A percentile compares a stretch with the other conserved stretches of the same genome.
Evolutionary conservation across 2,329 filamentous ascomycete species (phyloP).

Genomic region (Claviceps cyperi): DNA sequence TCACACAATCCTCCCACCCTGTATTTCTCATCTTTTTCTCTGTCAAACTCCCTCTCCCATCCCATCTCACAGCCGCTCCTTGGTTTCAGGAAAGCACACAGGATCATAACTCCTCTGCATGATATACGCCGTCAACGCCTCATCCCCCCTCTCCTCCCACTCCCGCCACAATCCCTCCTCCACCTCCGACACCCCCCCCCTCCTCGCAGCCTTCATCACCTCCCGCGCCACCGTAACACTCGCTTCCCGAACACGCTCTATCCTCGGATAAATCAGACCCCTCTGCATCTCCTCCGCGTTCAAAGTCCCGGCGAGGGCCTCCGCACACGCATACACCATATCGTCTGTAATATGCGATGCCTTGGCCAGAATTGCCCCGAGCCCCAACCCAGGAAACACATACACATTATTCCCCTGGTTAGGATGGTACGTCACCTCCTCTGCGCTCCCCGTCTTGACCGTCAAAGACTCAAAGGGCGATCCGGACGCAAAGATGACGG

Average conservation of each 20-base stretch:
- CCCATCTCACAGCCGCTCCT: constrained; percentile 15
- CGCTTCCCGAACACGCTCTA: constrained; percentile 83
- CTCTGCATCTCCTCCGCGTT: constrained; percentile 67
- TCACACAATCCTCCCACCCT: neutral
- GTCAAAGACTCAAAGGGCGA: constrained; percentile 73
- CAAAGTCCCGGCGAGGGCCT: constrained; percentile 63
- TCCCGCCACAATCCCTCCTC: constrained; percentile 55
- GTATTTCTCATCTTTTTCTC: neutral
- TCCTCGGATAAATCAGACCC: constrained; percentile 80
- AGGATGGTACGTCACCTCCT: constrained; percentile 52
- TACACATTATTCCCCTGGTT: constrained; percentile 83
- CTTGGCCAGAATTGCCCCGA: constrained; percentile 86
- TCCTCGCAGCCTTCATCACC: constrained; percentile 83
- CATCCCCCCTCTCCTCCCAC: constrained; percentile 59
- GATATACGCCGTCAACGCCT: constrained; percentile 45
- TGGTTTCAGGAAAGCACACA: constrained; percentile 24
- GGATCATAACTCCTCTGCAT: constrained; percentile 48
- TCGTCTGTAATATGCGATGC: constrained; percentile 73
- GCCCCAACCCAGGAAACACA: constrained; percentile 90
- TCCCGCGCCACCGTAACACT: constrained; percentile 74
- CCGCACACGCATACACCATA: constrained; percentile 94
- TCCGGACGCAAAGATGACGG: constrained; percentile 84
- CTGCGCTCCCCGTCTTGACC: constrained; percentile 34
- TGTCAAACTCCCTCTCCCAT: neutral
- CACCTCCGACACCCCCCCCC: constrained; percentile 59